Evolutionary conservation across 2,329 filamentous ascomycete species (phyloP).

Genomic region (Penicillium palitans): DNA sequence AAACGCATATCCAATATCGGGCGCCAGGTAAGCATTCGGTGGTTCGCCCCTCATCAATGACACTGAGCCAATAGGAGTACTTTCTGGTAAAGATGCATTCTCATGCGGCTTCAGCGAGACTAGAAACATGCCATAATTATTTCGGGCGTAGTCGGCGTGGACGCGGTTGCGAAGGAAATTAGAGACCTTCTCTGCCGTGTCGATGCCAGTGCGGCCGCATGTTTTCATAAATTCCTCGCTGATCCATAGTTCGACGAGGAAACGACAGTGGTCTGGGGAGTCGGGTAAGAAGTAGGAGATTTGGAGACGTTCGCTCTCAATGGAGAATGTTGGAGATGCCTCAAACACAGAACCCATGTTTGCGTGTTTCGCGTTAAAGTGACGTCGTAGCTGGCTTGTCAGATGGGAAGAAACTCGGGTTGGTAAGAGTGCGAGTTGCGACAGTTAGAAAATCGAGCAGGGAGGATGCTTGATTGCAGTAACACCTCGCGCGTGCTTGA

Average conservation of each 20-base stretch:
- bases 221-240: slow-evolving; percentile 2
- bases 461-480: neutral
- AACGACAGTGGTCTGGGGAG: neutral
- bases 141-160: slow-evolving; percentile 1
- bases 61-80: neutral
- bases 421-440: neutral
- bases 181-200: neutral
- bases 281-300: slow-evolving; percentile 1
- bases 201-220: neutral
- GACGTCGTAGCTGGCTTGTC: neutral
- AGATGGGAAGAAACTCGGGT: neutral
- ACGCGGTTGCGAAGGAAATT: slow-evolving; percentile 1
- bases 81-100: neutral
- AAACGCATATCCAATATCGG: neutral
- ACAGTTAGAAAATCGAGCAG: neutral
- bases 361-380: neutral
- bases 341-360: neutral
- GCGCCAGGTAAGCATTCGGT: neutral
- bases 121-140: neutral
- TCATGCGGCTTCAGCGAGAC: neutral
- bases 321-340: slow-evolving; percentile 1
- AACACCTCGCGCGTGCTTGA: neutral
- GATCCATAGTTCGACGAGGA: slow-evolving; percentile 5
- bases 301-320: neutral
- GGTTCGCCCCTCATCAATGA: neutral